phyloP scores from a whole-genome alignment of 225 moss, liverwort and hornwort genomes.

The Rhytidiadelphus loreus region DNA sequence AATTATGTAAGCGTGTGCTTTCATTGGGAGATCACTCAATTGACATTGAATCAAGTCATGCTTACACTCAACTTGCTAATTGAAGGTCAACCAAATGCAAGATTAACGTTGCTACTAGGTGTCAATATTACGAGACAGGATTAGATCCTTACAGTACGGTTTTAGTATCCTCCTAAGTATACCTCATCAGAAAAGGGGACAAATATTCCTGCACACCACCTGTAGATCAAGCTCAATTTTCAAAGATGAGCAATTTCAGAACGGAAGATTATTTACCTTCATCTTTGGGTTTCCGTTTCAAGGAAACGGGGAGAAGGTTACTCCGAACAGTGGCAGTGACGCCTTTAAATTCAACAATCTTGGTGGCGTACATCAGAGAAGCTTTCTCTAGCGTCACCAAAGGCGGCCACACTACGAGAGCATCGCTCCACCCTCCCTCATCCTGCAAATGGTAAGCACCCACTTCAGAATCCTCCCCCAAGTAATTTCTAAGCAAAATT shows the following conservation, averaged over 20 bases:
- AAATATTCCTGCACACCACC: neutral
- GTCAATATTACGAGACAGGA: neutral
- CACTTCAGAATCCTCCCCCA: neutral
- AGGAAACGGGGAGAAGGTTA: conserved; percentile 27
- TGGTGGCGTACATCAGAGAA: conserved; percentile 35
- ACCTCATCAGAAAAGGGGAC: neutral
- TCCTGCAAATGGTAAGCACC: conserved; percentile 6
- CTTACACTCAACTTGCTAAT: neutral
- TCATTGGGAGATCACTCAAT: neutral
- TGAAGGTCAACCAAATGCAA: neutral
- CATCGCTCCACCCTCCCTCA: conserved; percentile 27
- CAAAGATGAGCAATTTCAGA: neutral
- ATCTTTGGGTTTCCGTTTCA: conserved; percentile 19
- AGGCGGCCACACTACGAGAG: conserved; percentile 27
- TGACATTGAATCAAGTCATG: neutral
- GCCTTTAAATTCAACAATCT: conserved; percentile 40
- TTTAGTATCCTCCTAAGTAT: neutral
- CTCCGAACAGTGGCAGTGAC: conserved; percentile 25
- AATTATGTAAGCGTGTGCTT: neutral
- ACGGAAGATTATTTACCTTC: conserved; percentile 4
- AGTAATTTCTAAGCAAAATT: neutral
- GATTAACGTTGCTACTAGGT: neutral
- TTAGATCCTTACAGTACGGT: neutral
- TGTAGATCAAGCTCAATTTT: neutral
- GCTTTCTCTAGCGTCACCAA: conserved; percentile 12